Conservation (phyloP, 2,329 filamentous ascomycete genomes). For the Knoxdaviesia capensis region DNA sequence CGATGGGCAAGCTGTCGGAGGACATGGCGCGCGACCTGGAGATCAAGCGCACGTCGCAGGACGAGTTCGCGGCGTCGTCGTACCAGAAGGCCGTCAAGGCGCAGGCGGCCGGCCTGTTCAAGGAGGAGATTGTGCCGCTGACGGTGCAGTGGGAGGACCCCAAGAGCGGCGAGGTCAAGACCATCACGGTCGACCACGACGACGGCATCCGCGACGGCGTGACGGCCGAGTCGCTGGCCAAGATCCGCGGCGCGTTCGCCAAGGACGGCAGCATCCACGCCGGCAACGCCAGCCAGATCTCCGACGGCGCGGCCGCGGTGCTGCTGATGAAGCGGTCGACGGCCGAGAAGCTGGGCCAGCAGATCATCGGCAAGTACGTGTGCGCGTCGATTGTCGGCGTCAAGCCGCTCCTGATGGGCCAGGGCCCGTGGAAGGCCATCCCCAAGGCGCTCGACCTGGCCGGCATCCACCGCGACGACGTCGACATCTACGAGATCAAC, state of each 20-base stretch:
- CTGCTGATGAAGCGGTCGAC: constrained; percentile 88
- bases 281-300: constrained; percentile 89
- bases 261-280: constrained; percentile 90
- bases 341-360: constrained; percentile 72
- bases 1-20: constrained; percentile 89
- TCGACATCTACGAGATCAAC: constrained; percentile 98
- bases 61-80: constrained; percentile 81
- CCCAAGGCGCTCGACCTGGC: constrained; percentile 79
- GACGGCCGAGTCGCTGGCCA: constrained; percentile 70
- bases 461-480: constrained; percentile 69
- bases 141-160: constrained; percentile 77
- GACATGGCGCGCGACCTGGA: constrained; percentile 77
- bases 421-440: constrained; percentile 91
- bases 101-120: constrained; percentile 74
- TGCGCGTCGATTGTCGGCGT: constrained; percentile 72
- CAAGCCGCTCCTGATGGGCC: constrained; percentile 82
- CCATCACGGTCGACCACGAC: constrained; percentile 65
- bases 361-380: constrained; percentile 83
- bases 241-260: constrained; percentile 79
- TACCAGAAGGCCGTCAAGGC: constrained; percentile 81
- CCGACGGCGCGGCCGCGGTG: constrained; percentile 86
- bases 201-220: constrained; percentile 76
- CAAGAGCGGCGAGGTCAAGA: constrained; percentile 71
- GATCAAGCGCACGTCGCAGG: constrained; percentile 54
- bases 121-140: constrained; percentile 76